Conservation (phyloP, 78 protist genomes). For the Speleostelium caveatum region DNA sequence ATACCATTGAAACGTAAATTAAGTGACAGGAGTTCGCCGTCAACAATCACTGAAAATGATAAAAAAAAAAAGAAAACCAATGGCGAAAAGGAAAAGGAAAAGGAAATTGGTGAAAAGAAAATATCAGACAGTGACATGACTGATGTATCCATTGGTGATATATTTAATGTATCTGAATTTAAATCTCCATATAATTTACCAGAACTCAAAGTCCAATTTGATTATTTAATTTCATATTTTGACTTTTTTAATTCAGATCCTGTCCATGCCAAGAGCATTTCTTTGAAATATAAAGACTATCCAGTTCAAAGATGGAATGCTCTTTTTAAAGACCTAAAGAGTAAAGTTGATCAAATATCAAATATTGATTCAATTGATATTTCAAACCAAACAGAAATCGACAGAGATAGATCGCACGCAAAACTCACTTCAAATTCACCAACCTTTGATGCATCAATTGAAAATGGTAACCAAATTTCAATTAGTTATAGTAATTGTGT, state of each 20-base stretch:
- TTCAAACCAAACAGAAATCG: constrained; percentile 29
- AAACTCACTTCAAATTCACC: constrained; percentile 48
- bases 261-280: constrained; percentile 17
- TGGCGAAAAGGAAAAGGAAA: constrained; percentile 20
- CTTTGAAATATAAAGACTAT: constrained; percentile 59
- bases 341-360: constrained; percentile 41
- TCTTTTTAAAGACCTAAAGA: constrained; percentile 42
- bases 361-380: constrained; percentile 27
- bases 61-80: constrained; percentile 37
- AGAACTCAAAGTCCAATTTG: constrained; percentile 64
- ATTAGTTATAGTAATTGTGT: constrained; percentile 46
- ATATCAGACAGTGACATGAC: neutral
- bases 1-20: neutral
- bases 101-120: constrained; percentile 60
- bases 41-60: neutral
- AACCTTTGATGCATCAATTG: constrained; percentile 48
- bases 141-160: neutral
- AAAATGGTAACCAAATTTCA: constrained; percentile 37
- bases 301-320: constrained; percentile 76
- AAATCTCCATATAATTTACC: constrained; percentile 48
- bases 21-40: neutral
- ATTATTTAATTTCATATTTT: constrained; percentile 48
- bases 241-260: constrained; percentile 68
- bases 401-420: constrained; percentile 55
- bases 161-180: constrained; percentile 22